Conservation (phyloP, 148 eudicot species). For the Vaccinium darrowii region DNA sequence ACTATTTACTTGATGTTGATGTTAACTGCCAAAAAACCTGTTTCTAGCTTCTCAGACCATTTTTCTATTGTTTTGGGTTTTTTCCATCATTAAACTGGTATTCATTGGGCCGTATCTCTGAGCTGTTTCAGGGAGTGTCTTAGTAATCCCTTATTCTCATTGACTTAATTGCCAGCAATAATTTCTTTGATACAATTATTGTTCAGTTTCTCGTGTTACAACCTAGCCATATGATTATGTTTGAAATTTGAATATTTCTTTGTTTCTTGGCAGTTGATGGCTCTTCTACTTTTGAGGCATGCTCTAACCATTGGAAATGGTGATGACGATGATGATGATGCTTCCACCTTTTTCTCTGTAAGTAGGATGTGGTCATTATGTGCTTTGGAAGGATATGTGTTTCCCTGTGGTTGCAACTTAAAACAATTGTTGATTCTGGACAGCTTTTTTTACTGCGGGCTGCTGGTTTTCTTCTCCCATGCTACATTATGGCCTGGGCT, state of each 20-base stretch:
- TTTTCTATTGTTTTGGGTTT: neutral
- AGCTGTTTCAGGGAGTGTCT: neutral
- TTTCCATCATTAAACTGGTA: neutral
- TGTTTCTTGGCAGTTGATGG: conserved; percentile 60
- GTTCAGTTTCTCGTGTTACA: neutral
- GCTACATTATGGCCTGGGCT: conserved; percentile 93
- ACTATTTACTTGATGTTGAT: neutral
- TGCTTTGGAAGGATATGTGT: neutral
- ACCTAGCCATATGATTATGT: neutral
- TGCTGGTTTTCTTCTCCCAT: conserved; percentile 85
- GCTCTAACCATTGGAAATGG: conserved; percentile 50
- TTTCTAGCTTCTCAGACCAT: neutral
- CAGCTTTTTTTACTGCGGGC: conserved; percentile 86
- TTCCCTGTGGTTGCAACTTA: neutral
- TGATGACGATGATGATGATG: conserved; percentile 75
- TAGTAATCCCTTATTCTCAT: neutral
- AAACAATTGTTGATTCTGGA: conserved; percentile 15
- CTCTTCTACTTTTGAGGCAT: conserved; percentile 80
- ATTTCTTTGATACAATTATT: neutral
- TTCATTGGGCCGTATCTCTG: neutral
- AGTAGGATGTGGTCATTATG: conserved; percentile 22
- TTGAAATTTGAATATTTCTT: conserved; percentile 9
- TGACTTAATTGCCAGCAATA: neutral
- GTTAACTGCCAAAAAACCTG: neutral
- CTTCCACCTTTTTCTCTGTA: conserved; percentile 73